phyloP scores from a whole-genome alignment of 176 grass and related monocot genomes.

The Aegilops longissima region DNA sequence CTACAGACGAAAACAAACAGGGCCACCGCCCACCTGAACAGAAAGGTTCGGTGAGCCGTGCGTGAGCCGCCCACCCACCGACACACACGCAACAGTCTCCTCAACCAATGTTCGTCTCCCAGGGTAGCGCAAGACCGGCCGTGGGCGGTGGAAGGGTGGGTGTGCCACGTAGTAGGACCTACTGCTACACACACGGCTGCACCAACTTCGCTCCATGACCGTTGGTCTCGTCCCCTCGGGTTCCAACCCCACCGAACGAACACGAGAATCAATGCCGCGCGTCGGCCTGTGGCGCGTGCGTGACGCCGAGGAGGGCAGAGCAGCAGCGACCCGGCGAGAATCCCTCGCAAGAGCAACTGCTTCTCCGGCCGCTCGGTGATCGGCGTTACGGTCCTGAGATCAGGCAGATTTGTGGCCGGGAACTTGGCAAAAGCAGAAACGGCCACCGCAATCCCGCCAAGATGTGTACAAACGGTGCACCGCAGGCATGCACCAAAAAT shows the following conservation, averaged over 20 bases:
- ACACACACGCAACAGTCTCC: background rate
- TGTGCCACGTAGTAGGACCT: background rate
- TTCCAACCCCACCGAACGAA: background rate
- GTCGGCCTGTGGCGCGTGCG: background rate
- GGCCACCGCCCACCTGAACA: background rate
- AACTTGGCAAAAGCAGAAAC: background rate
- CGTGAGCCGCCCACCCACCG: background rate
- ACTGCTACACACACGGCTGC: too few relatives aligned
- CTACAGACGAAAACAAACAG: background rate
- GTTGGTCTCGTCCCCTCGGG: background rate
- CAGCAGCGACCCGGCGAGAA: background rate
- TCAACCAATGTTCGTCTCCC: background rate
- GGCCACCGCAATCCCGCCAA: background rate
- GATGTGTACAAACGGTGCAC: background rate
- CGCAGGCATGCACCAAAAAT: background rate
- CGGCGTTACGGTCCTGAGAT: background rate
- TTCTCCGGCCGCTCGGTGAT: background rate
- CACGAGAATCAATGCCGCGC: background rate
- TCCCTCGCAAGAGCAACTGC: background rate
- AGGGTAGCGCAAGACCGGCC: background rate
- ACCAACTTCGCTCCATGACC: background rate
- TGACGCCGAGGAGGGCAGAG: background rate
- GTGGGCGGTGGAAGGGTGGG: background rate
- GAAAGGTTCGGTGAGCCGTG: background rate
- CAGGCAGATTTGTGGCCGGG: background rate